phyloP scores from a whole-genome alignment of 768 basidiomycete genomes.

The Candolleomyces eurysporus region DNA sequence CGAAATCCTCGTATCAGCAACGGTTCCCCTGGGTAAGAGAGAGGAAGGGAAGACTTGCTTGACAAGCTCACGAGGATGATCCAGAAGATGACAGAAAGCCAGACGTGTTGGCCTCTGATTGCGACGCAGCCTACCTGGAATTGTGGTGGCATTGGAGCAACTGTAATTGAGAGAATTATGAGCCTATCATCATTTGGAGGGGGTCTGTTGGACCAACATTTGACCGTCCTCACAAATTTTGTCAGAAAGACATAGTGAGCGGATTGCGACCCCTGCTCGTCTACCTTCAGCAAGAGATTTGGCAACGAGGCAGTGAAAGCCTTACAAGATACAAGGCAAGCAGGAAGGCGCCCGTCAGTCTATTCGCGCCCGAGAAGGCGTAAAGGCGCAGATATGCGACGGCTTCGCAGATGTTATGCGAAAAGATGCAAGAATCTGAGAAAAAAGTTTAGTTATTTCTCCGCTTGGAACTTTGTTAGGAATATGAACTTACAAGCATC shows the following conservation, averaged over 20 bases:
- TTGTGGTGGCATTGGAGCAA: background rate
- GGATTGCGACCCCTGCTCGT: too few species aligned
- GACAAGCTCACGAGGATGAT: background rate
- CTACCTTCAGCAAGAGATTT: too few species aligned
- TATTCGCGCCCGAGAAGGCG: background rate
- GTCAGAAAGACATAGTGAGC: too few species aligned
- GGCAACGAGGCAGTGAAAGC: background rate
- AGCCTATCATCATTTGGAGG: too few species aligned
- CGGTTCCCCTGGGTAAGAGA: too few species aligned
- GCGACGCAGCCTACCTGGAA: background rate
- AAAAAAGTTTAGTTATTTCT: too few species aligned
- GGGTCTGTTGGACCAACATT: too few species aligned
- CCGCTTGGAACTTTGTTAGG: too few species aligned
- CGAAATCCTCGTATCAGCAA: background rate
- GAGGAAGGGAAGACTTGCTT: background rate
- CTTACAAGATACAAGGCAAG: background rate
- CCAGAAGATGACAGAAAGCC: background rate
- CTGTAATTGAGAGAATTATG: background rate
- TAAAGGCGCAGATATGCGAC: background rate
- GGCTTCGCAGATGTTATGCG: background rate
- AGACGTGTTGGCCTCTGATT: background rate
- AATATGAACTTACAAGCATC: too few species aligned
- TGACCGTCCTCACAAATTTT: too few species aligned
- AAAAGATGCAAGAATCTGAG: too few species aligned
- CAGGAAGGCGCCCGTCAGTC: background rate